Evolutionary conservation across 495 filamentous ascomycete genomes (phyloP).

Genomic region (Massariosphaeria phaeospora): DNA sequence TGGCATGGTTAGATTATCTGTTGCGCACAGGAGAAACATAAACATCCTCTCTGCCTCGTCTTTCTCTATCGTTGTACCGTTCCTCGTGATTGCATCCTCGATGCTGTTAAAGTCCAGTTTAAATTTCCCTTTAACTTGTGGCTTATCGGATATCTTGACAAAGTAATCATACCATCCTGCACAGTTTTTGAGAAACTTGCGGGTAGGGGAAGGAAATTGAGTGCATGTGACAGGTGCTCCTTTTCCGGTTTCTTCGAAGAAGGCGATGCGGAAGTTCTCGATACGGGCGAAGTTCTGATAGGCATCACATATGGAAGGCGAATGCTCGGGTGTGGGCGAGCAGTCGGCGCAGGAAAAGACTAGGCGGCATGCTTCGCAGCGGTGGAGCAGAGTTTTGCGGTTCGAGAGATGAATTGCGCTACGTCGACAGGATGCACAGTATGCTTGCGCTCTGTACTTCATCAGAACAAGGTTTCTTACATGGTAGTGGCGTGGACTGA

Average conservation of each 20-base stretch:
- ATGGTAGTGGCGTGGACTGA: not conserved
- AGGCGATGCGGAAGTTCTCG: constrained; percentile 17
- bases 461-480: not conserved
- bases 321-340: not conserved
- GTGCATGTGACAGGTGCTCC: constrained; percentile 9
- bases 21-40: constrained; percentile 11
- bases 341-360: constrained; percentile 14
- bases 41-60: constrained; percentile 11
- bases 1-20: constrained; percentile 21
- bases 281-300: constrained; percentile 2
- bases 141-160: constrained; percentile 13
- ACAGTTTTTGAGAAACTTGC: not conserved
- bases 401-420: constrained; percentile 2
- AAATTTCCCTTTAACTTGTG: constrained; percentile 1
- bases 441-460: constrained; percentile 9
- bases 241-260: constrained; percentile 21
- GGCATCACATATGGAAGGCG: not conserved
- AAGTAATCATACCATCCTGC: constrained; percentile 16
- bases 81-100: not conserved
- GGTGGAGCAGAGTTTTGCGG: constrained; percentile 1
- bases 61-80: not conserved
- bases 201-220: not conserved
- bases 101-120: constrained; percentile 9
- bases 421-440: constrained; percentile 14
- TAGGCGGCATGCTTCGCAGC: constrained; percentile 5